Base-by-base conservation (phyloP, 768 basidiomycete genomes). In the Hydnomerulius pinastri region DNA sequence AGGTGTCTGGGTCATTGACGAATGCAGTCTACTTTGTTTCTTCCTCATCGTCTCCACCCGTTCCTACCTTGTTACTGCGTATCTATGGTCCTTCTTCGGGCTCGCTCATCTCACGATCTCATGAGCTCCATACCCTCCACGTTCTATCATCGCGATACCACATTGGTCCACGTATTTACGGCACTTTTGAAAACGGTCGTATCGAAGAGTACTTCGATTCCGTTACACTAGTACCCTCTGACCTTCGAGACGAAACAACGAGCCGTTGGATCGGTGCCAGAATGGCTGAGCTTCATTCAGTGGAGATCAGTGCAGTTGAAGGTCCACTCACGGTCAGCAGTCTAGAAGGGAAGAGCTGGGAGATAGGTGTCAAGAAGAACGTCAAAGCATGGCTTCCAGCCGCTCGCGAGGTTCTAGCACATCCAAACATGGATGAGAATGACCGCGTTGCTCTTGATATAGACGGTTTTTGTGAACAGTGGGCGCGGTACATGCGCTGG, bases 11-110 rank as follows among this genome's bases (percentile, higher is more conserved):
- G 8, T 87, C 92, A 10, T 71, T 98, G 56, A 99, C 96, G 35
- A 99, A 99, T 69, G 88, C 91, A 48, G 93, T 99, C 48, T 98
- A 92, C 73, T 99, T 98, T 71, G 87, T 98, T 46, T 91, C 94
- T 9, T 92, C 83, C 63, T 75, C 81, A 30, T 65, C 74, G 27
- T 65, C 69, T 17, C 73, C 71, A 47, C 72, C 67, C 48, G 68
- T 73, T 45, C 78, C 74, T 57, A 95, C 90, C 1, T 68, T 98
- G 23, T 78, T 99, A 9, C 81, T 98, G 51, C 87, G 97, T 53
- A 81, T 99, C 48, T 99, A 98, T 65, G 97, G 97, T 7, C 75
- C 90, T 5, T 91, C 91, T 41, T 92, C 94, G 5, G 83, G 82
- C 24, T 75, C 82, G 11, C 83, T 99, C 62, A 93, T 99, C 64